Evolutionary conservation across 352 stramenopile genomes (phyloP), one percentile per base, ranked within the genome.

Genomic region (Phytophthora aleatoria): DNA sequence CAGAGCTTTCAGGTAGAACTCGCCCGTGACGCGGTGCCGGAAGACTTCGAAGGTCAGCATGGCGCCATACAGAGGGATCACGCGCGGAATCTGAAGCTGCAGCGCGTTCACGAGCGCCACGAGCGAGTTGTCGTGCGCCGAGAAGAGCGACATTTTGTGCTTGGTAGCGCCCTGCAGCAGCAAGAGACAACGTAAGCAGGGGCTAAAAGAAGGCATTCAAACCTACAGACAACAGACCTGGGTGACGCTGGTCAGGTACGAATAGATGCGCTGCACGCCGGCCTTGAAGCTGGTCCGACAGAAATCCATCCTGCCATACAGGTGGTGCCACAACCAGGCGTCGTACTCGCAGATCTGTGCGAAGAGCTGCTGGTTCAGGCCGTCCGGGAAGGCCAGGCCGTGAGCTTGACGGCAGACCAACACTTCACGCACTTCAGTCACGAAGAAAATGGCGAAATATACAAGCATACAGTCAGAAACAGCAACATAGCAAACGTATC

Each of bases 31-130:
- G 7, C 43, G 49, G 60, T 90, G 71, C 10, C 67, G 49, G 36
- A 80, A 87, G 45, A 93, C 52, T 68, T 95, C 86, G 44, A 95
- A 91, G 35, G 53, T 87, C 31, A 95, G 69, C 71, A 91, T 91
- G 16, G 77, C 80, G 15, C 86, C 86, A 61, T 93, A 93, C 16
- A 70, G 63, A 6, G 86, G 86, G 47, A 92, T 81, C 27, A 81
- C 69, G 13, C 64, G 67, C 26, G 77, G 69, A 45, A 83, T 58
- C 36, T 89, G 59, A 30, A 94, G 53, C 60, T 89, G 64, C 51
- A 94, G 67, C 55, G 86, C 86, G 33, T 77, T 81, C 26, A 87
- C 67, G 20, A 92, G 64, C 43, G 83, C 83, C 28, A 94, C 82
- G 13, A 94, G 69, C 53, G 86, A 91, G 67, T 92, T 92, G 65